Evolutionary conservation across 805 yeast genomes (phyloP).

Genomic region (Metschnikowia aberdeeniae): DNA sequence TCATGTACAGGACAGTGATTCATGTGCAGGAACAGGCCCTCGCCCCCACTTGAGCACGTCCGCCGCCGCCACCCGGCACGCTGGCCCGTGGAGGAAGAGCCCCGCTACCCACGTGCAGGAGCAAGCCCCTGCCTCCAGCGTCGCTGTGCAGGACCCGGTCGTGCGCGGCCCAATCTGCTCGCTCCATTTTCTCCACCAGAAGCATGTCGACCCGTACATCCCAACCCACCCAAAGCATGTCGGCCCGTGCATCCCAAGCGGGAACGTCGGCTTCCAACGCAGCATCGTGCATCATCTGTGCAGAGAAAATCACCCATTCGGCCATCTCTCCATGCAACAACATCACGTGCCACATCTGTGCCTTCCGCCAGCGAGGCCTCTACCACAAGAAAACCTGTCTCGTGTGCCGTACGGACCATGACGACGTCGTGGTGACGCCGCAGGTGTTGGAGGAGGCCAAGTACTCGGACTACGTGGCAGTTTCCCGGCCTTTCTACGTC

Average conservation of each 20-base stretch:
- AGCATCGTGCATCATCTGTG: slow-evolving; percentile 76
- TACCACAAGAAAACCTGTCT: slow-evolving; percentile 73
- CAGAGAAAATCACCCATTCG: slow-evolving; percentile 58
- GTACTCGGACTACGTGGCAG: slow-evolving; percentile 34
- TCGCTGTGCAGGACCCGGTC: no score
- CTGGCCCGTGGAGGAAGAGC: no score
- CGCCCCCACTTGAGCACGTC: no score
- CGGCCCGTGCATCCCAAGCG: background rate
- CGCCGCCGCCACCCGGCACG: no score
- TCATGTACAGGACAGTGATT: no score
- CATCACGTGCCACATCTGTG: slow-evolving; percentile 75
- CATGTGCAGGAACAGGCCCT: no score
- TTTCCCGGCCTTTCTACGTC: slow-evolving; percentile 31
- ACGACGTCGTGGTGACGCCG: slow-evolving; percentile 55
- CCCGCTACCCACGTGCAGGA: no score
- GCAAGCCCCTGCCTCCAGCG: no score
- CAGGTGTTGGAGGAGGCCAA: slow-evolving; percentile 26
- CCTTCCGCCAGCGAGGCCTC: slow-evolving; percentile 77
- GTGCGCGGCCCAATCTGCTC: background rate
- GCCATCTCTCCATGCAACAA: slow-evolving; percentile 85
- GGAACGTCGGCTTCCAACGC: background rate
- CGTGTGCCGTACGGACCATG: slow-evolving; percentile 75
- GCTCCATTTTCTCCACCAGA: background rate
- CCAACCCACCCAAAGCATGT: background rate
- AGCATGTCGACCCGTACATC: background rate